Evolutionary conservation across 2,329 filamentous ascomycete genomes (phyloP), one percentile per base, ranked within the genome.

Genomic region (Drechslerella dactyloides): DNA sequence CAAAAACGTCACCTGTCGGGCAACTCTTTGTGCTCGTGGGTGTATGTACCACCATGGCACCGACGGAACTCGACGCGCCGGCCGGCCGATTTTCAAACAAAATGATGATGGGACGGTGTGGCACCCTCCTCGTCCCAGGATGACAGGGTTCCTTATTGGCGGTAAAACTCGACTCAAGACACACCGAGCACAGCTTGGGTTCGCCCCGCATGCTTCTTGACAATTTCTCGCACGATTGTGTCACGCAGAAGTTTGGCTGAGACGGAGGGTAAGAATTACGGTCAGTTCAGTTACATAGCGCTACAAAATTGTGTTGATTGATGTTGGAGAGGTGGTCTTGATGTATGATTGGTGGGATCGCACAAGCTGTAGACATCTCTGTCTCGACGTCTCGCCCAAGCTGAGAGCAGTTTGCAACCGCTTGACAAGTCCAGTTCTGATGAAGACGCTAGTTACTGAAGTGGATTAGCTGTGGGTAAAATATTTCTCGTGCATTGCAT

Each of bases 141-240:
- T 4, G 37, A 42, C 37, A 42, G 37, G 37, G 37, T 42, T 42
- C 37, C n/a, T 13, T 17, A 42, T 42, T 42, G 37, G 37, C 37
- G 37, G 37, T 42, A 42, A 42, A 42, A 42, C 15, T 42, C 15
- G 3, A 33, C 8, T 33, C 15, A 42, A 42, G n/a, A 42, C 5
- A 13, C 37, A 17, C 7, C 13, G 33, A 37, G 13, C 33, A 13
- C 13, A 42, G 13, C 11, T 17, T 42, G 37, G 37, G 37, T 2
- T 5, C 4, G 8, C 3, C 27, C 23, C 42, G 33, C 13, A 27
- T 59, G 55, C 55, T 48, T n/a, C 23, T 35, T 50, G 55, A 48
- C 48, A 46, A 48, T 46, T 35, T 46, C 15, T 17, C 40, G 55
- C 37, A 59, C 50, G 24, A n/a, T 7, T 24, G 27, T 33, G 27